Percentiles rank a stretch among this genome's conserved stretches.
phyloP scores from a whole-genome alignment of 2,329 filamentous ascomycete species.

The Capronia epimyces region DNA sequence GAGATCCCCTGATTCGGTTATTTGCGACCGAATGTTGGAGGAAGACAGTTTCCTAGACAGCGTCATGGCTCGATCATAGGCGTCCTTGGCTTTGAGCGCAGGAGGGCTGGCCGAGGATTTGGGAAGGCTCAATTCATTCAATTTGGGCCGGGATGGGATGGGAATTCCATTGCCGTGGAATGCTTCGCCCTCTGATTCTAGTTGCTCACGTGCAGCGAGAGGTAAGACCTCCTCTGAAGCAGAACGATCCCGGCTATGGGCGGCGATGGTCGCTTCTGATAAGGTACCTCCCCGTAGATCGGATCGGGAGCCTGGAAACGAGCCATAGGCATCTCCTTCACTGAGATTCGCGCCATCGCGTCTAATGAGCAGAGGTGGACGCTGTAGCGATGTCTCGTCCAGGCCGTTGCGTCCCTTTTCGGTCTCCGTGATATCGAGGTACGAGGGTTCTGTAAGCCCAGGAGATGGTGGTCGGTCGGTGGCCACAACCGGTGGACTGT shows the following conservation, averaged over 20 bases:
- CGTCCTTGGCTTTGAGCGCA: slow-evolving; percentile 64
- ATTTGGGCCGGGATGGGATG: slow-evolving; percentile 14
- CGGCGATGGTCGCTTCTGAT: neutral
- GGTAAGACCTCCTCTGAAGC: slow-evolving; percentile 52
- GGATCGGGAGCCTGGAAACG: slow-evolving; percentile 12
- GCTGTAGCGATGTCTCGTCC: slow-evolving; percentile 5
- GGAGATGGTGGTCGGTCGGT: slow-evolving; percentile 27
- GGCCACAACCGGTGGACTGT: slow-evolving; percentile 56
- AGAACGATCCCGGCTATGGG: slow-evolving; percentile 44
- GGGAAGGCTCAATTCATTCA: slow-evolving; percentile 11
- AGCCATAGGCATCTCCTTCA: slow-evolving; percentile 5
- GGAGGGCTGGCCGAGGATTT: slow-evolving; percentile 65
- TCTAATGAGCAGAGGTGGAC: slow-evolving; percentile 16
- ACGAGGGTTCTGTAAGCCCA: slow-evolving; percentile 47
- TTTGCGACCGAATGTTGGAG: slow-evolving; percentile 85
- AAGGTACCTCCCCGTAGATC: slow-evolving; percentile 9
- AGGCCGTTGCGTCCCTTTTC: slow-evolving; percentile 23
- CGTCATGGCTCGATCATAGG: slow-evolving; percentile 73
- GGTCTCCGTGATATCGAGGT: slow-evolving; percentile 40
- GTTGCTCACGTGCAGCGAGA: slow-evolving; percentile 34
- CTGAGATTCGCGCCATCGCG: slow-evolving; percentile 19
- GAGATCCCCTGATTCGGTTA: slow-evolving; percentile 88
- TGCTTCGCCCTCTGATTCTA: slow-evolving; percentile 20
- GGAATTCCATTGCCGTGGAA: slow-evolving; percentile 17
- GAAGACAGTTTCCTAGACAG: slow-evolving; percentile 81